Percentiles rank a stretch among this genome's conserved stretches.
phyloP scores from a whole-genome alignment of 306 rosid genomes.

The Trifolium dubium region DNA sequence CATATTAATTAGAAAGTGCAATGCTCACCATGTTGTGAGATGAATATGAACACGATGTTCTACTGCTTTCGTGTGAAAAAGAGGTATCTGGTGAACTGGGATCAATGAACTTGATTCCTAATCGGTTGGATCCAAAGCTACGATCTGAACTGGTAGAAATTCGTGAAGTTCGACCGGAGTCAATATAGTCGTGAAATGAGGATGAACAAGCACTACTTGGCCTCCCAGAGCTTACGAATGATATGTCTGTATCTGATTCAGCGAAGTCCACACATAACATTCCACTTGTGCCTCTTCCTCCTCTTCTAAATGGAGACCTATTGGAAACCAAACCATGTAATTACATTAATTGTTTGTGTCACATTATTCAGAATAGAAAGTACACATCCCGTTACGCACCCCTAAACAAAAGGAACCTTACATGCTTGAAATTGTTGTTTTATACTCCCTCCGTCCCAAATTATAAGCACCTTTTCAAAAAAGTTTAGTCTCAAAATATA shows the following conservation, averaged over 20 bases:
- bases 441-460: too few species aligned
- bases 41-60: slow-evolving; percentile 67
- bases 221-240: slow-evolving; percentile 84
- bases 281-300: slow-evolving; percentile 47
- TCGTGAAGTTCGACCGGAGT: slow-evolving; percentile 53
- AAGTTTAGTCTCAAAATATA: too few species aligned
- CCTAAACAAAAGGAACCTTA: background rate
- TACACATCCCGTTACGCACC: background rate
- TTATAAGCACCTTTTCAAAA: too few species aligned
- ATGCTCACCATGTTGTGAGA: slow-evolving; percentile 67
- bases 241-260: slow-evolving; percentile 78
- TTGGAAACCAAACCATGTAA: background rate
- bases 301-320: slow-evolving; percentile 54
- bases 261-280: slow-evolving; percentile 53
- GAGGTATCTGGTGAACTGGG: slow-evolving; percentile 54
- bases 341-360: background rate
- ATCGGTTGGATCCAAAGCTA: slow-evolving; percentile 57
- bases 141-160: slow-evolving; percentile 77
- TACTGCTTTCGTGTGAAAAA: slow-evolving; percentile 56
- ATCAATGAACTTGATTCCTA: slow-evolving; percentile 29
- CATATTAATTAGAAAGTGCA: background rate
- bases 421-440: background rate
- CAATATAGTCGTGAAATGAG: slow-evolving; percentile 60
- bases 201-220: slow-evolving; percentile 71
- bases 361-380: background rate